Evolutionary conservation across 768 basidiomycete species (phyloP).

Genomic region (Lenzites betulinus): DNA sequence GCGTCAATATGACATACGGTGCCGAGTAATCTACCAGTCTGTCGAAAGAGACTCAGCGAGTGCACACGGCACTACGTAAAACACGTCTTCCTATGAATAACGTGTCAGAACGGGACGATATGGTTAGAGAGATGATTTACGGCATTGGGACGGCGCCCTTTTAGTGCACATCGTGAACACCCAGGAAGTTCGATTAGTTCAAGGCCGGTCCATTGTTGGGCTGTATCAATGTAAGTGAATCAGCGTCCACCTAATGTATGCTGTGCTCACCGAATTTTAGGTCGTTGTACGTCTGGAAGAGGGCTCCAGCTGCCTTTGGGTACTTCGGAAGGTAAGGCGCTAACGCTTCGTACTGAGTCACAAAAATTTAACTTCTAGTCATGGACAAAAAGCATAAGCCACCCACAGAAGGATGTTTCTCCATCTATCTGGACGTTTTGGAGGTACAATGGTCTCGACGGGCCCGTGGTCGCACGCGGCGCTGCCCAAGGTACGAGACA

Average conservation of each 20-base stretch:
- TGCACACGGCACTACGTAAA: constrained; percentile 66
- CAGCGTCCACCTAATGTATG: constrained; percentile 2
- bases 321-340: constrained; percentile 57
- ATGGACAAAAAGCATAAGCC: neutral
- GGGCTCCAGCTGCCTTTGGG: constrained; percentile 55
- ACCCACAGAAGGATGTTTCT: constrained; percentile 32
- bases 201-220: constrained; percentile 72
- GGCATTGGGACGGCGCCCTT: constrained; percentile 54
- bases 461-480: no score
- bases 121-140: constrained; percentile 35
- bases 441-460: no score
- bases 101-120: neutral
- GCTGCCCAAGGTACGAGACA: neutral
- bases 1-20: neutral
- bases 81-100: constrained; percentile 41
- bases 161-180: constrained; percentile 58
- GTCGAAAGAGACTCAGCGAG: constrained; percentile 68
- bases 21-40: constrained; percentile 46
- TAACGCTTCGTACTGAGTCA: constrained; percentile 47
- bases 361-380: neutral
- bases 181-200: constrained; percentile 58
- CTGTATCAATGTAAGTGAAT: constrained; percentile 35
- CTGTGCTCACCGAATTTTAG: constrained; percentile 53
- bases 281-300: constrained; percentile 81
- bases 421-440: constrained; percentile 17